Evolutionary conservation across 352 stramenopile genomes (phyloP).

Genomic region (Vaucheria bursata): DNA sequence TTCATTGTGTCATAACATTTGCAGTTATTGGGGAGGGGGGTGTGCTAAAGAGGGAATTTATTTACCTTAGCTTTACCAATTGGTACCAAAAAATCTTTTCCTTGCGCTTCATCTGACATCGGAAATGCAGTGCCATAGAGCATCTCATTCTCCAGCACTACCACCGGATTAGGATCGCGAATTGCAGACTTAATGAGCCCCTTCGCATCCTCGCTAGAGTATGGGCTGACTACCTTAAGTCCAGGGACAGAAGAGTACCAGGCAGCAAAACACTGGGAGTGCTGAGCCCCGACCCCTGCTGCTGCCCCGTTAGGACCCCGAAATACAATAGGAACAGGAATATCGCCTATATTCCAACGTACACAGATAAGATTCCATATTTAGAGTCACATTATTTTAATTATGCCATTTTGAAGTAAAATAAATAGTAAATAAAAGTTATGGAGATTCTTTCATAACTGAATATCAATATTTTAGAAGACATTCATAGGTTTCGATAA

Average conservation of each 20-base stretch:
- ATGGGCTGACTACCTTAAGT: slow-evolving; percentile 90
- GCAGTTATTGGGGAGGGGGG: no score
- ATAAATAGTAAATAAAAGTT: no score
- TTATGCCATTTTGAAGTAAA: no score
- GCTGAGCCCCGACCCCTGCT: slow-evolving; percentile 92
- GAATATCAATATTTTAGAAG: no score
- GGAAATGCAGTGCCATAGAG: slow-evolving; percentile 94
- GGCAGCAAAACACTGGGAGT: slow-evolving; percentile 98
- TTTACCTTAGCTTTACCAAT: slow-evolving; percentile 97
- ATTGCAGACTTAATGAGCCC: slow-evolving; percentile 98
- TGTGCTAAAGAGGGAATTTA: no score
- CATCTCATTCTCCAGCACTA: slow-evolving; percentile 98
- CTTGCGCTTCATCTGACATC: slow-evolving; percentile 90
- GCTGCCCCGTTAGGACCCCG: slow-evolving; percentile 94
- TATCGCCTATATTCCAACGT: no score
- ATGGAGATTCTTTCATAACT: no score
- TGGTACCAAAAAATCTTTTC: slow-evolving; percentile 91
- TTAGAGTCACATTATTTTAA: no score
- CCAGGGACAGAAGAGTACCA: slow-evolving; percentile 95
- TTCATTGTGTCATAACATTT: no score
- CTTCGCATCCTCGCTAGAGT: slow-evolving; percentile 93
- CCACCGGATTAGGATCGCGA: slow-evolving; percentile 96
- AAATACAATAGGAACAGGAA: slow-evolving; percentile 97
- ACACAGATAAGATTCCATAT: no score
- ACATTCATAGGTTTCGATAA: no score